These are phyloP conservation scores for Logfia minima DNA, from an alignment of 129 eudicot species.

Conservation along the genomic window DNA sequence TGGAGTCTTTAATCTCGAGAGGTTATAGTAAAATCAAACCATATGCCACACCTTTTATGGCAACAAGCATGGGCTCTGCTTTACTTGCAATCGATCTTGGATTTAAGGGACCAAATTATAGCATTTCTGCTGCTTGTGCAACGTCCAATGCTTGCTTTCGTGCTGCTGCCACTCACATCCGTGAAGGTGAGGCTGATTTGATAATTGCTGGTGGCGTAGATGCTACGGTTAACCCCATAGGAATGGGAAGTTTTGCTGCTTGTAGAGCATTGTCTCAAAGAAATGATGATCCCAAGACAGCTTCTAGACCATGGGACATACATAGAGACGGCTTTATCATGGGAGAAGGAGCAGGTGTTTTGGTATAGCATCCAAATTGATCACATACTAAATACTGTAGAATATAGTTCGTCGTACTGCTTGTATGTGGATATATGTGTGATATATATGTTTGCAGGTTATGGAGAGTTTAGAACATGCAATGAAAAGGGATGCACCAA, in stretches of 20 bases:
- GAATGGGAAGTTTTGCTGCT: neutral
- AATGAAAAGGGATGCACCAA: constrained; percentile 10
- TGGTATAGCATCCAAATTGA: neutral
- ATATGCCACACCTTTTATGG: neutral
- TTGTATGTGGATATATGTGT: no score
- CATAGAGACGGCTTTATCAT: no score
- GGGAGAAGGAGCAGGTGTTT: neutral
- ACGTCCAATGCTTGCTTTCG: neutral
- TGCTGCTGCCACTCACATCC: neutral
- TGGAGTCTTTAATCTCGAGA: neutral
- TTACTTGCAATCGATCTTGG: neutral
- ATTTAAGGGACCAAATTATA: neutral
- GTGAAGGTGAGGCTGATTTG: neutral
- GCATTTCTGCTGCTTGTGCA: neutral
- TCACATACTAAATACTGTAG: neutral
- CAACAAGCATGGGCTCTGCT: neutral
- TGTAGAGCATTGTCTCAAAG: neutral
- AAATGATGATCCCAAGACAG: neutral
- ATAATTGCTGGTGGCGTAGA: neutral
- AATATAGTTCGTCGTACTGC: neutral
- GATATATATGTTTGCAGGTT: neutral
- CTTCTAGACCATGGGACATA: no score
- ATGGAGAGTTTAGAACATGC: constrained; percentile 12
- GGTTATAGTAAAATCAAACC: neutral
- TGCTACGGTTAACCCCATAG: neutral